A percentile compares a stretch with the other conserved stretches of the same genome.
These are phyloP conservation scores for Aspergillus carbonarius DNA, from an alignment of 2,329 filamentous ascomycete genomes.

Conservation along the genomic window DNA sequence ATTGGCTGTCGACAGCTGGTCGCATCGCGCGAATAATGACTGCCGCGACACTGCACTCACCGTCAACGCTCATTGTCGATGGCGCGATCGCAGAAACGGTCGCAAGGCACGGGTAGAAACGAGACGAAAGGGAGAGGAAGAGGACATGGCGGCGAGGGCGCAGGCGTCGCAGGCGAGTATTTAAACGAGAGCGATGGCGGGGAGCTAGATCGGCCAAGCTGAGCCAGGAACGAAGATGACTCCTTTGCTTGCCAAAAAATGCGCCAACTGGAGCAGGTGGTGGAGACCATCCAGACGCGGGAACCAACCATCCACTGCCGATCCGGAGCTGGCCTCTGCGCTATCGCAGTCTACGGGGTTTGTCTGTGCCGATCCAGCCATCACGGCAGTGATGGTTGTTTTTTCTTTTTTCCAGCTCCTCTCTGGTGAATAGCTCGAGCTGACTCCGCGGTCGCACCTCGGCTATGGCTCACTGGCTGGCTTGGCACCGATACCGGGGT, in stretches of 20 bases:
- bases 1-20: neutral
- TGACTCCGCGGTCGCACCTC: neutral
- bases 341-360: neutral
- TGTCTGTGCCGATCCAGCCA: neutral
- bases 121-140: neutral
- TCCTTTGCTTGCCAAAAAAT: slow-evolving; percentile 2
- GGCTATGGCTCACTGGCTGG: neutral
- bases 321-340: neutral
- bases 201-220: neutral
- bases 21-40: neutral
- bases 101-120: neutral
- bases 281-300: neutral
- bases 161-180: neutral
- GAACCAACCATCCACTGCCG: slow-evolving; percentile 2
- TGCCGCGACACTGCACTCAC: neutral
- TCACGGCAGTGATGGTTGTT: too few species aligned
- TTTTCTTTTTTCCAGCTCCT: neutral
- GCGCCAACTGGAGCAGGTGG: neutral
- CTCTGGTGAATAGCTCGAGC: too few species aligned
- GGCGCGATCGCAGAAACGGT: neutral
- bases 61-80: slow-evolving; percentile 1
- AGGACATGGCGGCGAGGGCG: neutral
- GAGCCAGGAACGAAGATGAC: slow-evolving; percentile 1
- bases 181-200: neutral
- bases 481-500: slow-evolving; percentile 1